phyloP scores from a whole-genome alignment of 1,284 basidiomycete genomes.

The Rhodotorula sp. region DNA sequence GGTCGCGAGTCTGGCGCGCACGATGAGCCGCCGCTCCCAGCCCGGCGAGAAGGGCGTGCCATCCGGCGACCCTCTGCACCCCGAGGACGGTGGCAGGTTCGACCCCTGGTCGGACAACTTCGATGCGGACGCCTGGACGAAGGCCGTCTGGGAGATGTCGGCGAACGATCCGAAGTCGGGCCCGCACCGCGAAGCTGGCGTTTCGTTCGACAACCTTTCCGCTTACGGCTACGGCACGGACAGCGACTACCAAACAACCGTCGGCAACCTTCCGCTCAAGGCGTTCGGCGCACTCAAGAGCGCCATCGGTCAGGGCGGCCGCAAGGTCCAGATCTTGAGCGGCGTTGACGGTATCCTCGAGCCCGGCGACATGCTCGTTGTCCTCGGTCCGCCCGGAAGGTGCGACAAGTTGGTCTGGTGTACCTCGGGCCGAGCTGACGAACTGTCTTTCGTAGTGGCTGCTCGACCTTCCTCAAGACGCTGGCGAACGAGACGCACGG shows the following conservation, averaged over 20 bases:
- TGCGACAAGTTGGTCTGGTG: constrained; percentile 31
- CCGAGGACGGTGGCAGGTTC: constrained; percentile 28
- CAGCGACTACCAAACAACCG: constrained; percentile 57
- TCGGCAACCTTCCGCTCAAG: constrained; percentile 54
- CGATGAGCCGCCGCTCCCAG: constrained; percentile 10
- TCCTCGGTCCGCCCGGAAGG: constrained; percentile 64
- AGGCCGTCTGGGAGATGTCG: constrained; percentile 46
- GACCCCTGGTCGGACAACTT: constrained; percentile 55
- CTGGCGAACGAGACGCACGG: constrained; percentile 60
- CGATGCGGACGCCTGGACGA: constrained; percentile 53
- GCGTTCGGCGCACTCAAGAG: constrained; percentile 1
- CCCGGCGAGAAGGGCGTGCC: not conserved
- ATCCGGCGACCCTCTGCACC: constrained; percentile 40
- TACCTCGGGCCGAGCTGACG: not conserved
- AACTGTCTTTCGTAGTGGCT: constrained; percentile 55
- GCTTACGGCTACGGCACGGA: constrained; percentile 56
- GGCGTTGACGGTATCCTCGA: constrained; percentile 59
- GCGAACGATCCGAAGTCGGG: constrained; percentile 48
- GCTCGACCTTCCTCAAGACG: constrained; percentile 60
- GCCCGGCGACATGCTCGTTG: constrained; percentile 61
- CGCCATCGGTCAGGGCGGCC: constrained; percentile 44
- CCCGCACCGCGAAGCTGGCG: constrained; percentile 52
- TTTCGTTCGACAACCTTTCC: constrained; percentile 55
- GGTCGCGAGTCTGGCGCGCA: constrained; percentile 10
- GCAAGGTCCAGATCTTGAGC: constrained; percentile 53